phyloP scores from a whole-genome alignment of 352 stramenopile genomes.

The Hyaloperonospora arabidopsidis region DNA sequence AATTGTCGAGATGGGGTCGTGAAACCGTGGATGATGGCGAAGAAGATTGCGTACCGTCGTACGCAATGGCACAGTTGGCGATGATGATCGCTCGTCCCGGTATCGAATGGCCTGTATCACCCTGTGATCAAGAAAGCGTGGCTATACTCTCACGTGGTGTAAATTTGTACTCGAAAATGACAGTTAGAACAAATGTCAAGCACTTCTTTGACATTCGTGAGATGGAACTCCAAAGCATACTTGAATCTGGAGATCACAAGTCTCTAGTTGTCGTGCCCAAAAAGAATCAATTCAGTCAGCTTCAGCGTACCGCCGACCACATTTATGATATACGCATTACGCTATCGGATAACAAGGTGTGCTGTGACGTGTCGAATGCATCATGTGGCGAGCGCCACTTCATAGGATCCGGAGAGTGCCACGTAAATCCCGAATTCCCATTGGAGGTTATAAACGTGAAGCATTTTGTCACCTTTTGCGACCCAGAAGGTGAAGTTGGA shows the following conservation, averaged over 20 bases:
- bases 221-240: constrained; percentile 52
- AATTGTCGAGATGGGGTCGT: constrained; percentile 75
- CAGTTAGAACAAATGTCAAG: constrained; percentile 69
- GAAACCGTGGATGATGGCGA: constrained; percentile 81
- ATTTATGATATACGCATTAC: constrained; percentile 22
- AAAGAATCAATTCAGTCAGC: constrained; percentile 56
- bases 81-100: constrained; percentile 55
- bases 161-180: constrained; percentile 79
- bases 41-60: constrained; percentile 66
- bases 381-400: constrained; percentile 63
- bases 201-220: constrained; percentile 77
- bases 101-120: constrained; percentile 47
- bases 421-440: constrained; percentile 68
- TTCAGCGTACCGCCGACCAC: constrained; percentile 40
- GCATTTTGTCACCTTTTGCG: constrained; percentile 65
- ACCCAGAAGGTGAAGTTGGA: constrained; percentile 44
- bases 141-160: constrained; percentile 63
- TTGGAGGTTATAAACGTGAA: constrained; percentile 61
- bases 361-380: constrained; percentile 69
- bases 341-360: constrained; percentile 8
- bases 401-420: constrained; percentile 9
- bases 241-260: constrained; percentile 52
- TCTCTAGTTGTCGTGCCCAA: constrained; percentile 42
- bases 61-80: constrained; percentile 67
- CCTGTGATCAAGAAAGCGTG: constrained; percentile 59